Evolutionary conservation across 768 basidiomycete genomes (phyloP).

Genomic region (Paxillus ammoniavirescens): DNA sequence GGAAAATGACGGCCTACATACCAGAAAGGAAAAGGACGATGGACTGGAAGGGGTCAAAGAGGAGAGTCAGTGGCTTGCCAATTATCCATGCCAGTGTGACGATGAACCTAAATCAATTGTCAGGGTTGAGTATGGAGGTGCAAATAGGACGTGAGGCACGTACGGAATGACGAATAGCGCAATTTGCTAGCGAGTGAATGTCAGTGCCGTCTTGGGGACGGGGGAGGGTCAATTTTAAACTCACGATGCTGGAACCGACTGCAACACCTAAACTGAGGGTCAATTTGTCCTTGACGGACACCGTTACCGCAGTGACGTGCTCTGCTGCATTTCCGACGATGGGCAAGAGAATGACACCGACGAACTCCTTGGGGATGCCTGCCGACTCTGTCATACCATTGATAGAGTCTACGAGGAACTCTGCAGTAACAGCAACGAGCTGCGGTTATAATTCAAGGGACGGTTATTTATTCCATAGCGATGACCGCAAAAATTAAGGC

Average conservation of each 20-base stretch:
- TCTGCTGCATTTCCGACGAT: conserved; percentile 93
- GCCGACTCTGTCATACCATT: conserved; percentile 61
- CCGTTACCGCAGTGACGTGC: conserved; percentile 88
- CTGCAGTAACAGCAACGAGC: conserved; percentile 58
- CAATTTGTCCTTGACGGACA: conserved; percentile 87
- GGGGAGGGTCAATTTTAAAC: conserved; percentile 20
- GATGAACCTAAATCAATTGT: conserved; percentile 50
- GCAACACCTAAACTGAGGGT: conserved; percentile 86
- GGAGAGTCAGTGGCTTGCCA: conserved; percentile 71
- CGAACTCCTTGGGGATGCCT: conserved; percentile 71
- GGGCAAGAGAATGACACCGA: conserved; percentile 85
- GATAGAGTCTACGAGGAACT: conserved; percentile 79
- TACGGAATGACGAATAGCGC: conserved; percentile 67
- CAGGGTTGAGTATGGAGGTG: conserved; percentile 7
- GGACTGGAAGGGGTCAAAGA: conserved; percentile 89
- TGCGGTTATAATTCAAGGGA: conserved; percentile 17
- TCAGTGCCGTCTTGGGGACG: not conserved
- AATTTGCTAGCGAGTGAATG: conserved; percentile 53
- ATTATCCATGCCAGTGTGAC: conserved; percentile 80
- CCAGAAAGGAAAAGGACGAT: conserved; percentile 20
- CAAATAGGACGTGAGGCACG: conserved; percentile 18
- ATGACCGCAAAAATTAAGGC: not conserved
- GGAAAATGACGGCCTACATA: conserved; percentile 16
- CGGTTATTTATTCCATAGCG: not conserved
- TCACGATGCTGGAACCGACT: conserved; percentile 80